Conservation (phyloP, 2,329 filamentous ascomycete species). For the Amauroascus niger region DNA sequence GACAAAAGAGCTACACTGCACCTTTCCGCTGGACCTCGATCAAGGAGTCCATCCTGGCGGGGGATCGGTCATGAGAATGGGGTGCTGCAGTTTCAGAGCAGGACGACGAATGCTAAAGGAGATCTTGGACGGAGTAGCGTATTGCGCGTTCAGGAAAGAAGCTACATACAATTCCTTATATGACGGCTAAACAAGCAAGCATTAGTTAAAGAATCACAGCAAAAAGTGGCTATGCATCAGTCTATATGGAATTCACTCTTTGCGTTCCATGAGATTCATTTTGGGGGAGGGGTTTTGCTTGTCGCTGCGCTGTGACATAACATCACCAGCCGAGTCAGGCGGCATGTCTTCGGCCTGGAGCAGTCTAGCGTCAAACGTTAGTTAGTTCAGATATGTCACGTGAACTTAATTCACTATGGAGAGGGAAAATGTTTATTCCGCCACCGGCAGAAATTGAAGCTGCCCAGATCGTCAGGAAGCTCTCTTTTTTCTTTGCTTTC, state of each 20-base stretch:
- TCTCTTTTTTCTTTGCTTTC: not conserved
- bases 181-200: no score
- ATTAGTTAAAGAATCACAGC: no score
- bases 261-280: no score
- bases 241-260: not conserved
- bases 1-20: constrained; percentile 34
- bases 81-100: not conserved
- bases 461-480: no score
- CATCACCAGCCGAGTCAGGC: not conserved
- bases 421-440: not conserved
- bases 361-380: not conserved
- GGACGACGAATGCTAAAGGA: not conserved
- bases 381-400: not conserved
- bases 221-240: no score
- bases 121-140: no score
- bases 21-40: constrained; percentile 74
- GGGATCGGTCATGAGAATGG: constrained; percentile 12
- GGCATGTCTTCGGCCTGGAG: not conserved
- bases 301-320: constrained; percentile 5
- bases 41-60: constrained; percentile 64
- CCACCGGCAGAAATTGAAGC: not conserved
- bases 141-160: no score
- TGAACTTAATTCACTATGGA: no score
- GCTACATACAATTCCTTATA: no score
- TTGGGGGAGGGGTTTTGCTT: no score